Conservation (phyloP, 306 rosid species). For the Glycyrrhiza uralensis region DNA sequence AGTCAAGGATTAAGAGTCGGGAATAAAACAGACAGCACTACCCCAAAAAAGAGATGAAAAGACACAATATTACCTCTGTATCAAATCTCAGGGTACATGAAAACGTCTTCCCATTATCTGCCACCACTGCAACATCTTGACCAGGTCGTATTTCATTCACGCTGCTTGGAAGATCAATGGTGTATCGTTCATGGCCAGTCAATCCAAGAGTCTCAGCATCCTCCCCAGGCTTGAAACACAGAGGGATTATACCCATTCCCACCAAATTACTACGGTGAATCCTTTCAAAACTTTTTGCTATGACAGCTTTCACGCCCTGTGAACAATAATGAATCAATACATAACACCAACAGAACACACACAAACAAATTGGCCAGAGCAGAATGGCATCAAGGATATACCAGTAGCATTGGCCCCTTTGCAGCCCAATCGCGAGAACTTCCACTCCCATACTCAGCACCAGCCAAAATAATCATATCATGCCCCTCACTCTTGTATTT, state of each 20-base stretch:
- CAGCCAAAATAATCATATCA: slow-evolving; percentile 74
- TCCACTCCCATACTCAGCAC: slow-evolving; percentile 97
- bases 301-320: slow-evolving; percentile 95
- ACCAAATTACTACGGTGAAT: slow-evolving; percentile 97
- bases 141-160: slow-evolving; percentile 82
- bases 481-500: slow-evolving; percentile 79
- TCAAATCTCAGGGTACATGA: slow-evolving; percentile 69
- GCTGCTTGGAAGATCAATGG: slow-evolving; percentile 74
- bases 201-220: slow-evolving; percentile 87
- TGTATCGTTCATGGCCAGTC: slow-evolving; percentile 77
- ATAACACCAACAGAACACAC: neutral
- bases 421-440: slow-evolving; percentile 99
- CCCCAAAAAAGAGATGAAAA: neutral
- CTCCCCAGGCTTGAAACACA: slow-evolving; percentile 82
- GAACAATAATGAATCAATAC: neutral
- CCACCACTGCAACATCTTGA: slow-evolving; percentile 68
- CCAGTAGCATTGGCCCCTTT: slow-evolving; percentile 94
- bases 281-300: slow-evolving; percentile 91
- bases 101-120: slow-evolving; percentile 70
- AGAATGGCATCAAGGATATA: slow-evolving; percentile 24
- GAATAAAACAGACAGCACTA: neutral
- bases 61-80: slow-evolving; percentile 64
- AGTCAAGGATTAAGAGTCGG: slow-evolving; percentile 3
- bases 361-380: neutral
- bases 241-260: slow-evolving; percentile 91